Percentiles rank a stretch among this genome's conserved stretches.
phyloP scores from a whole-genome alignment of 805 yeast genomes.

The Kuraishia capsulata region DNA sequence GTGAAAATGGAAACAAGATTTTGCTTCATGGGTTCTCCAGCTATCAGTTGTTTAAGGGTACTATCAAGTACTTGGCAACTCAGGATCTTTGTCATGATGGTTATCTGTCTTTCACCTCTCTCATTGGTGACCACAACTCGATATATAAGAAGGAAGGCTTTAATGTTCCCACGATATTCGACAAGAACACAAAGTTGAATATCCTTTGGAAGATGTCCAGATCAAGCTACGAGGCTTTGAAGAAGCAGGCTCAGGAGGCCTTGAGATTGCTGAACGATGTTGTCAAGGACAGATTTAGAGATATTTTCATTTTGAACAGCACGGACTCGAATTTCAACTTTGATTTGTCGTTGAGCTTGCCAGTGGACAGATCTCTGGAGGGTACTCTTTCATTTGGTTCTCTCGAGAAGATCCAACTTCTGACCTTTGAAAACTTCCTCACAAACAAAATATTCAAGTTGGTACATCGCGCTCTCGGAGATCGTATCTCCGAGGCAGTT shows the following conservation, averaged over 20 bases:
- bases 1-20: constrained; percentile 63
- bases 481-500: constrained; percentile 28
- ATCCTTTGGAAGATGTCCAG: constrained; percentile 73
- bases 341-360: constrained; percentile 53
- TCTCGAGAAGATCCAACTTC: constrained; percentile 59
- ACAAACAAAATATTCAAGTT: constrained; percentile 52
- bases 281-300: constrained; percentile 74
- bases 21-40: constrained; percentile 83
- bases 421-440: constrained; percentile 60
- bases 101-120: constrained; percentile 57
- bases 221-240: constrained; percentile 53
- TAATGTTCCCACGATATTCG: constrained; percentile 67
- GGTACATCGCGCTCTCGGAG: constrained; percentile 48
- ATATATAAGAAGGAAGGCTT: constrained; percentile 50
- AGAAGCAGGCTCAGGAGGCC: constrained; percentile 61
- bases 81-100: constrained; percentile 61
- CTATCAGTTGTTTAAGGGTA: constrained; percentile 88
- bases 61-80: constrained; percentile 71
- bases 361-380: constrained; percentile 29
- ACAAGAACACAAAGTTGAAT: constrained; percentile 68
- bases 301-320: constrained; percentile 60
- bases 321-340: constrained; percentile 46
- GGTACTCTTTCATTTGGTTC: constrained; percentile 50
- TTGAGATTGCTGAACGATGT: constrained; percentile 64
- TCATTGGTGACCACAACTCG: constrained; percentile 35